These are phyloP conservation scores for Chaetomium olivaceum DNA, from an alignment of 2,329 filamentous ascomycete species.

Conservation along the genomic window DNA sequence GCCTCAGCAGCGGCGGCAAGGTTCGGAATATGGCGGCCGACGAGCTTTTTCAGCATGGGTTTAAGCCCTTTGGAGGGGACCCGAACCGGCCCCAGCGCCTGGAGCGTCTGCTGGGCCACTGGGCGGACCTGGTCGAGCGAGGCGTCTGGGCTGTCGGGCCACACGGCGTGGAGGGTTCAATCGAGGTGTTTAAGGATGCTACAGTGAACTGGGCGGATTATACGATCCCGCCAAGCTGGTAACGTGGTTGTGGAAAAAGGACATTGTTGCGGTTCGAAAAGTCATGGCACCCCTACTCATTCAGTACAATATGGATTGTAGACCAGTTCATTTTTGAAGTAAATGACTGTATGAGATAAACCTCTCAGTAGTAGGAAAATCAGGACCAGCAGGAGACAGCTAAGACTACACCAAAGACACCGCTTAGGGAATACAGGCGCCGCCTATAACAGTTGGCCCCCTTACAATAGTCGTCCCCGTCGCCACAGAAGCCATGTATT, in stretches of 20 bases:
- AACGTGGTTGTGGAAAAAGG: background rate
- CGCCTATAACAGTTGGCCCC: no score
- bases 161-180: background rate
- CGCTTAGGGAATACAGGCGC: no score
- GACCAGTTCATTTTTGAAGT: no score
- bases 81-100: background rate
- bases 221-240: background rate
- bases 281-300: no score
- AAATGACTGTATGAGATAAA: no score
- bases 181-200: background rate
- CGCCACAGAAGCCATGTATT: no score
- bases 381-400: no score
- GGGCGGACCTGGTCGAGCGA: background rate
- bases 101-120: conserved; percentile 6
- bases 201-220: background rate
- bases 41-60: conserved; percentile 15
- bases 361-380: no score
- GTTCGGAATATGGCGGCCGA: background rate
- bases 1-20: background rate
- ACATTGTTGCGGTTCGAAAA: no score
- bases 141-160: background rate
- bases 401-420: no score
- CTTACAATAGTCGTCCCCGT: no score
- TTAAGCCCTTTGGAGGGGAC: conserved; percentile 7
- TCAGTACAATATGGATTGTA: no score